Conservation (phyloP, 345 rosid species). For the Anastatica hierochuntica region DNA sequence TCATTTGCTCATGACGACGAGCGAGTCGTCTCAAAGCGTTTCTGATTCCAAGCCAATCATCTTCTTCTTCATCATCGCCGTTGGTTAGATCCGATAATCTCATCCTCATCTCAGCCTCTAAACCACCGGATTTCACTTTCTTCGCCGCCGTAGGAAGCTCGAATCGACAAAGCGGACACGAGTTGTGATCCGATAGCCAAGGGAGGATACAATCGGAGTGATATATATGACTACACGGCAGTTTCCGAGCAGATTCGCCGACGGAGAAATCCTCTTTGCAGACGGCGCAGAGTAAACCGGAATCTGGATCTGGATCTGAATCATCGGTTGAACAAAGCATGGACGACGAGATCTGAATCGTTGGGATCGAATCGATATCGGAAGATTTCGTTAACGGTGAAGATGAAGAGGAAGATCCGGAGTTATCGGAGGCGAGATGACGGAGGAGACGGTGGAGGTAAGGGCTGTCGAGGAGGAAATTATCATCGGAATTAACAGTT, state of each 20-base stretch:
- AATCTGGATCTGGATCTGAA: constrained; percentile 29
- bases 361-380: constrained; percentile 27
- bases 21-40: constrained; percentile 27
- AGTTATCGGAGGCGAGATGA: constrained; percentile 20
- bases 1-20: constrained; percentile 29
- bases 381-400: constrained; percentile 19
- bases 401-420: constrained; percentile 4
- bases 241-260: constrained; percentile 32
- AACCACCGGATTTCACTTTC: not conserved
- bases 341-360: constrained; percentile 36
- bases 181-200: constrained; percentile 42
- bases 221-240: too few relatives aligned
- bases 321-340: constrained; percentile 14
- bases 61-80: constrained; percentile 16
- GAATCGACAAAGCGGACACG: constrained; percentile 57
- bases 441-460: constrained; percentile 36
- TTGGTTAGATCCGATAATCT: constrained; percentile 20
- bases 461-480: constrained; percentile 40
- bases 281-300: constrained; percentile 36
- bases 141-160: constrained; percentile 21
- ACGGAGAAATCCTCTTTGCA: constrained; percentile 41
- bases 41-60: constrained; percentile 28
- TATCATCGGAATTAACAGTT: constrained; percentile 24
- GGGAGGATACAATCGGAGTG: constrained; percentile 48
- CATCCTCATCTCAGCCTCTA: constrained; percentile 17